Base-by-base conservation (phyloP, 768 basidiomycete species). In the Tephrocybe sp. region DNA sequence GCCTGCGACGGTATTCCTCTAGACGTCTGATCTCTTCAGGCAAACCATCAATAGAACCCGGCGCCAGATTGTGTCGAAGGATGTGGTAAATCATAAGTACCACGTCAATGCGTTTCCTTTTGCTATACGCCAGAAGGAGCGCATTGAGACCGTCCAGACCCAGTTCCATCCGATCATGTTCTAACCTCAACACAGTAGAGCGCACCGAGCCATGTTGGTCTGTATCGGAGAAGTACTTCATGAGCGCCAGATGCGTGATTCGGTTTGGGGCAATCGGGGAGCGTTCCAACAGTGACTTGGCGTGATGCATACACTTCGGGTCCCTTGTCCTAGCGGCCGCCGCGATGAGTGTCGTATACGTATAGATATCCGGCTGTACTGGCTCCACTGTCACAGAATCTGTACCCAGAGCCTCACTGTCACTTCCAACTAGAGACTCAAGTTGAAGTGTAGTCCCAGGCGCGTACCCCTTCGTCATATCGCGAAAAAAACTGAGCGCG, bases 101-200 rank as follows among this genome's bases (percentile, higher is more conserved):
- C n/a, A 86, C 54, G 46, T 86, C 81, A 18, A 83, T 57, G 16
- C 75, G 77, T 12, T 70, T 66, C 43, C 74, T 75, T 30, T 69
- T 69, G 15, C 77, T 78, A 64, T 79, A 91, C 0, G 85, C 84
- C 83, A 82, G 87, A 8, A 93, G 68, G 57, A 79, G 82, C 6
- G 80, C 75, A 59, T 92, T 92, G 56, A 86, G 59, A 9, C 84
- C 86, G 45, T 86, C 85, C 18, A 87, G 55, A 6, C 81, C 80
- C 13, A 91, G 60, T 31, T 78, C 73, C 40, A 80, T 45, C 22
- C 65, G 70, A 32, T 80, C 75, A 28, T 76, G 68, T 41, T 69
- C 64, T 70, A 91, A 80, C 59, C 70, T 76, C 36, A 62, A 56
- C 6, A 91, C 55, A 5, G 77, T 80, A 3, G 76, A 69, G 37